Evolutionary conservation across 306 rosid genomes (phyloP), one percentile per base, ranked within the genome.

Genomic region (Leucaena leucocephala): DNA sequence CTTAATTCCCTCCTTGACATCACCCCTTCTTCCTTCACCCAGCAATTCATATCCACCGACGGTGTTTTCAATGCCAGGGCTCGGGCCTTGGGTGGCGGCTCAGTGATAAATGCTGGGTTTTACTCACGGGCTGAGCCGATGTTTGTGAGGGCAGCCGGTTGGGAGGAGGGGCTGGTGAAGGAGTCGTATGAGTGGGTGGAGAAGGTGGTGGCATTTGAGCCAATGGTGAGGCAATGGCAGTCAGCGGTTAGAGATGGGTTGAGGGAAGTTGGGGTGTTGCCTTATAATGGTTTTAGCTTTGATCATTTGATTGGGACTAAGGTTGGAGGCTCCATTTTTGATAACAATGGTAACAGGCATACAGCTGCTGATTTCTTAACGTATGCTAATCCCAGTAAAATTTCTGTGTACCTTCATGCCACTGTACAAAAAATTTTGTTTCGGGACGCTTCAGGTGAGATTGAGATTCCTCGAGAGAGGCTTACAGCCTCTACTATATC

Each of bases 111-210:
- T 45, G 49, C 14, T 0, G 49, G 49, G 49, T 42, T 42, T 42
- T 42, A 42, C 45, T 42, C 45, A 2, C 45, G 49, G 3, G 49
- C 49, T 3, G 49, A 45, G 14, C 7, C 34, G 3, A 50, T 1
- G 2, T 85, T 76, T 79, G 81, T 91, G 21, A 82, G 59, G 76
- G 78, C 61, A 8, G 76, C 83, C 2, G 89, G 93, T 22, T 90
- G 88, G 97, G 72, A 91, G 71, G 80, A 49, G 58, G 78, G 40
- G 6, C 33, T 85, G 82, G 92, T 84, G 15, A 38, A 61, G 15
- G 54, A 76, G 11, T 80, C 95, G 52, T 91, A 89, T 77, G 44
- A 84, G 65, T 91, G 97, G 98, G 93, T 90, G 38, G 93, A 90
- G 75, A 68, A 71, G 44, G 44, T 40, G 44, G 6, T 40, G 44